Percentiles rank a stretch among this genome's conserved stretches.
phyloP scores from a whole-genome alignment of 2,329 filamentous ascomycete genomes.

The Xylaria polymorpha region DNA sequence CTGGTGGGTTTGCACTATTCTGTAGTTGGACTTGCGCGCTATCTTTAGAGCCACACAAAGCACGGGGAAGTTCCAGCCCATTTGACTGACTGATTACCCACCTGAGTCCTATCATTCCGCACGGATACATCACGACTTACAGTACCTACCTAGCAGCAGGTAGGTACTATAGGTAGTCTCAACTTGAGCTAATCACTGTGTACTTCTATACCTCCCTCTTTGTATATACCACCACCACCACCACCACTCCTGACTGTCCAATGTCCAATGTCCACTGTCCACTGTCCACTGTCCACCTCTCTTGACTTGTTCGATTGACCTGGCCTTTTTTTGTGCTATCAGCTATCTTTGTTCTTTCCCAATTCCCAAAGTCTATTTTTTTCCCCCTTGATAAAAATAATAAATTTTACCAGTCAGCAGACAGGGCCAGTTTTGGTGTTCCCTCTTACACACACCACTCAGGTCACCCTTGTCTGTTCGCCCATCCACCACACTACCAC shows the following conservation, averaged over 20 bases:
- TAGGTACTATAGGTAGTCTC: constrained; percentile 8
- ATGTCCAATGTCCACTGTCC: constrained; percentile 3
- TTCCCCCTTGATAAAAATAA: constrained; percentile 34
- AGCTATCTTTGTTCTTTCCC: constrained; percentile 39
- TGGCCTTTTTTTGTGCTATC: constrained; percentile 33
- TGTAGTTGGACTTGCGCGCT: constrained; percentile 16
- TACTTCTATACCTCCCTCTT: constrained; percentile 28
- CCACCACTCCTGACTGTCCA: constrained; percentile 20
- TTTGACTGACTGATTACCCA: constrained; percentile 16
- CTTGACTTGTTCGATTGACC: constrained; percentile 24
- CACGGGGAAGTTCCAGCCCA: constrained; percentile 39
- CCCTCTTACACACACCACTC: constrained; percentile 35
- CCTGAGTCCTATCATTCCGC: constrained; percentile 32
- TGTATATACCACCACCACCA: constrained; percentile 31
- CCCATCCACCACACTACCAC: constrained; percentile 38
- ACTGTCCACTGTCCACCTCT: constrained; percentile 14
- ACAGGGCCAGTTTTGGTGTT: constrained; percentile 32
- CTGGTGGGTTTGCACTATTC: constrained; percentile 16
- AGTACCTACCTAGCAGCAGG: too few relatives aligned
- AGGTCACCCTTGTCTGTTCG: constrained; percentile 40
- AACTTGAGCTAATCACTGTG: constrained; percentile 22
- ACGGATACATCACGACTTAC: constrained; percentile 4
- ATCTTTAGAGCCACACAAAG: constrained; percentile 38
- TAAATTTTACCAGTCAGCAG: constrained; percentile 37
- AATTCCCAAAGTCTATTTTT: constrained; percentile 29